These are phyloP conservation scores for Amphibolis antarctica DNA, from an alignment of 106 monocot species.

Conservation along the genomic window DNA sequence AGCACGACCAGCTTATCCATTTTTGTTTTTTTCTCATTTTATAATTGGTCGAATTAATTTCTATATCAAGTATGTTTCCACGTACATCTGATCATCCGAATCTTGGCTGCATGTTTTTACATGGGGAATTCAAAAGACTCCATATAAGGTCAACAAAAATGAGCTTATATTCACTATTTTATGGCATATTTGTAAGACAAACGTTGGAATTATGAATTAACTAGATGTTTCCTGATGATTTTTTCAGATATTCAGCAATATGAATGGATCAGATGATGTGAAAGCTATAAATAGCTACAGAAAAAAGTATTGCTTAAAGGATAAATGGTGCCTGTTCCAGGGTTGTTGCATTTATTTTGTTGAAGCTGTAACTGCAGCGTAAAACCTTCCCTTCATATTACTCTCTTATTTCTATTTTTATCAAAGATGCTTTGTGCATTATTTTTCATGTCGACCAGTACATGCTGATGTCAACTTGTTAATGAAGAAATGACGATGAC, in stretches of 20 bases:
- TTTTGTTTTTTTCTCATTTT: no score
- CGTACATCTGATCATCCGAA: no score
- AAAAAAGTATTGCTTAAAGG: slow-evolving; percentile 53
- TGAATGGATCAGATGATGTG: slow-evolving; percentile 31
- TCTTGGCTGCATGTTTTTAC: no score
- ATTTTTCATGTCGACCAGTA: background rate
- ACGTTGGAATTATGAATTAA: background rate
- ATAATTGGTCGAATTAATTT: no score
- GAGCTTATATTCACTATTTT: no score
- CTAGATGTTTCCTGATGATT: background rate
- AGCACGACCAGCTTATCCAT: no score
- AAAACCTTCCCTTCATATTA: slow-evolving; percentile 8
- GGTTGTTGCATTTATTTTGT: slow-evolving; percentile 54
- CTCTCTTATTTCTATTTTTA: background rate
- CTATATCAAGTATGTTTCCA: no score
- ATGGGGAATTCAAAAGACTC: no score
- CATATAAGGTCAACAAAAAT: no score
- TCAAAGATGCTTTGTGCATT: background rate
- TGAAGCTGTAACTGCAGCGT: slow-evolving; percentile 25
- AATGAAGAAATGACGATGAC: slow-evolving; percentile 44
- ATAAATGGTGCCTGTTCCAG: slow-evolving; percentile 48
- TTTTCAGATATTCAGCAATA: slow-evolving; percentile 67
- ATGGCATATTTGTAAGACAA: background rate
- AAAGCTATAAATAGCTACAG: slow-evolving; percentile 28
- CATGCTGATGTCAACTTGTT: background rate